Conservation (phyloP, 2,329 filamentous ascomycete species). For the Aspergillus aculeatus region DNA sequence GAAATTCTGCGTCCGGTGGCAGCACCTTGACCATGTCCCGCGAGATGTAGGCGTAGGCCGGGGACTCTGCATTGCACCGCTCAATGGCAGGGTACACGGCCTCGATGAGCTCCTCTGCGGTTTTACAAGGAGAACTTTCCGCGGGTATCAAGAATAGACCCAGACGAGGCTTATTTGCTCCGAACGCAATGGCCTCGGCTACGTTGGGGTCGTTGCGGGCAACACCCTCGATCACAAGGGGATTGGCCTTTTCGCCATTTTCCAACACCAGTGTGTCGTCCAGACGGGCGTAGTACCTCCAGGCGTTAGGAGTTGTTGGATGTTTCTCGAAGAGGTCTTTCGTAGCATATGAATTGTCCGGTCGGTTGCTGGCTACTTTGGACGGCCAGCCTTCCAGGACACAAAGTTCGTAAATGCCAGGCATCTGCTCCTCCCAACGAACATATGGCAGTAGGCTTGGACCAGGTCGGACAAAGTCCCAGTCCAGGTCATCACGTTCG, state of each 20-base stretch:
- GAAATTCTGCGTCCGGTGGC: slow-evolving; percentile 16
- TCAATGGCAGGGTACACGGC: slow-evolving; percentile 51
- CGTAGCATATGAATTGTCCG: slow-evolving; percentile 50
- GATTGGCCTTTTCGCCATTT: slow-evolving; percentile 53
- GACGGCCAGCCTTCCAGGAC: slow-evolving; percentile 38
- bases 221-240: slow-evolving; percentile 52
- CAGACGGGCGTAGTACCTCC: slow-evolving; percentile 48
- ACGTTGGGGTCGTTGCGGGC: slow-evolving; percentile 55
- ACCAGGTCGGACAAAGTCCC: slow-evolving; percentile 58
- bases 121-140: slow-evolving; percentile 39
- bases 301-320: slow-evolving; percentile 43
- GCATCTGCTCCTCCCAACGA: slow-evolving; percentile 35
- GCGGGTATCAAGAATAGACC: slow-evolving; percentile 57
- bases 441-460: slow-evolving; percentile 44
- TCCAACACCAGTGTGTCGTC: slow-evolving; percentile 50
- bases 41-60: slow-evolving; percentile 35
- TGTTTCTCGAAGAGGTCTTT: slow-evolving; percentile 50
- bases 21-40: slow-evolving; percentile 24
- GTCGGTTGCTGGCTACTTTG: slow-evolving; percentile 45
- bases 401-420: slow-evolving; percentile 39
- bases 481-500: slow-evolving; percentile 53
- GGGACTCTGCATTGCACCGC: slow-evolving; percentile 51
- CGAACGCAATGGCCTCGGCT: slow-evolving; percentile 59
- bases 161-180: slow-evolving; percentile 52
- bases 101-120: slow-evolving; percentile 49